Base-by-base conservation (phyloP, 176 grass and related monocot species). In the Lolium perenne region DNA sequence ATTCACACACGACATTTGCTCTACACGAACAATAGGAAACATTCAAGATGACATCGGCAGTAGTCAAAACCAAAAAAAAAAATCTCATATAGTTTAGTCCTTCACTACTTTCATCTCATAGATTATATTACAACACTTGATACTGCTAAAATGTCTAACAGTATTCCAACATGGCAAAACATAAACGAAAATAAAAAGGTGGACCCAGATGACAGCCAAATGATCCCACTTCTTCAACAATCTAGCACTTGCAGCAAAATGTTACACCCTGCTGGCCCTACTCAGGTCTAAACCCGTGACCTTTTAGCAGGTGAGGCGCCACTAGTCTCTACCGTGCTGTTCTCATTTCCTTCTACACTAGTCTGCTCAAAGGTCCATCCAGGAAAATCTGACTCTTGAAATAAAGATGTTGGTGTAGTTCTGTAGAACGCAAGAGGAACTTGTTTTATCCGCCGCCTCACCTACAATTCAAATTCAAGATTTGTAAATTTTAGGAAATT, bases 361-460 rank as follows among this genome's bases (percentile, higher is more conserved):
- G 58, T 43, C 78, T 88, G 65, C 53, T 70, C 76, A 11, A 93
- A 94, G 65, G 81, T 91, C 97, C 94, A 98, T 83, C 94, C 94
- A 61, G 97, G 92, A 84, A 98, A 98, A 84, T 94, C 97, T 20
- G 97, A 86, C 46, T 84, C 86, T 54, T 81, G 85, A 66, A 94
- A 96, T 70, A 98, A 82, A 5, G 90, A 89, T 53, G 63, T 86
- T 61, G 97, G 94, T 18, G 92, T 92, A 80, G 75, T 84, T 88
- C 82, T 94, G 84, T 94, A 98, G 88, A 95, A 98, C 78, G 96
- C 97, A 84, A 98, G 88, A 25, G 96, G 93, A 54, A 95, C 92
- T 83, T 96, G 97, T 87, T 95, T 98, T 95, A 98, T 92, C 76
- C 96, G 83, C 41, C 92, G 83, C 38, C 94, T 79, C 29, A 88